These are phyloP conservation scores for Penicillium sp. DNA, from an alignment of 2,329 filamentous ascomycete species.

Conservation along the genomic window DNA sequence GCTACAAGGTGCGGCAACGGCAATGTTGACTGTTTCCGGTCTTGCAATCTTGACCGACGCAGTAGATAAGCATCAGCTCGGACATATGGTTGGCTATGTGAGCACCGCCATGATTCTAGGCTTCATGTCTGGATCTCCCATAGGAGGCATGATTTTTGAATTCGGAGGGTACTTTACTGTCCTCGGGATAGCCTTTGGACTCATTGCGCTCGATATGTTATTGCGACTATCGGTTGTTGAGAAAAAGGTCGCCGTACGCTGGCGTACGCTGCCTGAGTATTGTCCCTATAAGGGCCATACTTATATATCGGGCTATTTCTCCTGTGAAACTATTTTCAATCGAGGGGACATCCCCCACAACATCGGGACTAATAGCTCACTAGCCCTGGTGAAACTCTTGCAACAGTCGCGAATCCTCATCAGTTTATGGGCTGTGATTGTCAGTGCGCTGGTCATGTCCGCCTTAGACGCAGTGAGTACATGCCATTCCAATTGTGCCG, in stretches of 20 bases:
- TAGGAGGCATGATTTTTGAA: constrained; percentile 60
- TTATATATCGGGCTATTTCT: not conserved
- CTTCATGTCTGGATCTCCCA: constrained; percentile 54
- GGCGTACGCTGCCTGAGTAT: constrained; percentile 5
- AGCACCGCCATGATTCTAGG: constrained; percentile 57
- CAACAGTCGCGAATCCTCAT: constrained; percentile 52
- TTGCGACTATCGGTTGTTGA: constrained; percentile 61
- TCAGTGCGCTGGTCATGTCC: constrained; percentile 50
- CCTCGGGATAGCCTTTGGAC: constrained; percentile 54
- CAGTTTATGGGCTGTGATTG: constrained; percentile 55
- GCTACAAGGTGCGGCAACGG: constrained; percentile 57
- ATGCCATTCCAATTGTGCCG: not conserved
- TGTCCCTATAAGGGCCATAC: constrained; percentile 44
- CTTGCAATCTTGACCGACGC: constrained; percentile 59
- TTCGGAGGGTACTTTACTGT: constrained; percentile 58
- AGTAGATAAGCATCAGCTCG: constrained; percentile 56
- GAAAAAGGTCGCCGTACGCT: constrained; percentile 52
- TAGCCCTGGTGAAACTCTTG: constrained; percentile 11
- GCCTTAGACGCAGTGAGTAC: constrained; percentile 46
- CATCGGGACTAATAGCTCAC: not conserved
- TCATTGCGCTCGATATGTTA: constrained; percentile 59
- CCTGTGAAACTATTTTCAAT: not conserved
- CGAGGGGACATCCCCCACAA: not conserved
- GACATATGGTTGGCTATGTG: constrained; percentile 59
- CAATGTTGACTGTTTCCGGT: constrained; percentile 61